Percentiles rank a stretch among this genome's conserved stretches.
phyloP scores from a whole-genome alignment of 202 grass and related monocot genomes.

The Musa balbisiana region DNA sequence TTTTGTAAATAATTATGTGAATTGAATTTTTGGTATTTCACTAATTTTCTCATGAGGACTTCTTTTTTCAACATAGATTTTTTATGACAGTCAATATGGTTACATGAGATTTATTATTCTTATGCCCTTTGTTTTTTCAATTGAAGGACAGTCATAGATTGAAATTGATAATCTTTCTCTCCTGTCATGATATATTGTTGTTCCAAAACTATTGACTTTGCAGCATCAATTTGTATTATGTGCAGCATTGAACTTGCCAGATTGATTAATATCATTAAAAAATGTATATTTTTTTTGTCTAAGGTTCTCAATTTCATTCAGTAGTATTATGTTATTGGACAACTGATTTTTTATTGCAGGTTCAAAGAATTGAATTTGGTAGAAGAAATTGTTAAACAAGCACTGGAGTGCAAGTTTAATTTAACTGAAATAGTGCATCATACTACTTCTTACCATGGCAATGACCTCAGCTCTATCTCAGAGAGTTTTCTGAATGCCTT shows the following conservation, averaged over 20 bases:
- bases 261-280: neutral
- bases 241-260: neutral
- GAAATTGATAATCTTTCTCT: no score
- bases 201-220: neutral
- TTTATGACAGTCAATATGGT: neutral
- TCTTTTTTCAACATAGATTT: no score
- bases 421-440: slow-evolving; percentile 62
- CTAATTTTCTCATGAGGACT: no score
- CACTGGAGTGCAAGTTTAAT: slow-evolving; percentile 42
- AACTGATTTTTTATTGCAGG: slow-evolving; percentile 32
- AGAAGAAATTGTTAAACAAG: slow-evolving; percentile 57
- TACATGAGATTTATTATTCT: neutral
- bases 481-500: slow-evolving; percentile 59
- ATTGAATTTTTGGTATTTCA: no score
- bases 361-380: slow-evolving; percentile 71
- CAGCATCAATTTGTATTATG: neutral
- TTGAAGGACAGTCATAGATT: no score
- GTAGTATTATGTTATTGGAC: slow-evolving; percentile 3
- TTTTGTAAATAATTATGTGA: no score
- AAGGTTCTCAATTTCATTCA: neutral
- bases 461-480: slow-evolving; percentile 54
- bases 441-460: slow-evolving; percentile 41
- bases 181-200: no score
- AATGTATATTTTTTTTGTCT: neutral
- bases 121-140: neutral